A percentile compares a stretch with the other conserved stretches of the same genome.
phyloP scores from a whole-genome alignment of 2,329 filamentous ascomycete genomes.

The Xylariaceae sp. region DNA sequence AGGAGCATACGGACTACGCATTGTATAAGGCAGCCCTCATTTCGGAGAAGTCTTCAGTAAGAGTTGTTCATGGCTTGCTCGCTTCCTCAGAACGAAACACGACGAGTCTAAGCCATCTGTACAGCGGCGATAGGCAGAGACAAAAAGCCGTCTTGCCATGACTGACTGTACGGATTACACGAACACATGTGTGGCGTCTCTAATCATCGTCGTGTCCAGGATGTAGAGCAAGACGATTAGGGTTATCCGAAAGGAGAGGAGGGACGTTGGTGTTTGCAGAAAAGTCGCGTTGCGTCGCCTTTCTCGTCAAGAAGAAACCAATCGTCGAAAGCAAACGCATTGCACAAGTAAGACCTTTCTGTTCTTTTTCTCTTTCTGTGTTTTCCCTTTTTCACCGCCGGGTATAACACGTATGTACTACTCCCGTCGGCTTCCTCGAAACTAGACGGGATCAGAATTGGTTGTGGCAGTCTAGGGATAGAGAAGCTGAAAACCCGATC shows the following conservation, averaged over 20 bases:
- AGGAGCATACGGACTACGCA: no score
- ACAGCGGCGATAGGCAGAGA: not conserved
- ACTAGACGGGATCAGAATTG: not conserved
- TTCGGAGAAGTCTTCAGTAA: not conserved
- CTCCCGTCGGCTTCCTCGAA: slow-evolving; percentile 2
- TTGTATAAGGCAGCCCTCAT: not conserved
- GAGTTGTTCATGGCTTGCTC: no score
- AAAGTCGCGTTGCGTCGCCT: not conserved
- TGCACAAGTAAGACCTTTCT: slow-evolving; percentile 14
- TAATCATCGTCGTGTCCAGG: no score
- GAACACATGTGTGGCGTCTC: not conserved
- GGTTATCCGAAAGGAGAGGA: not conserved
- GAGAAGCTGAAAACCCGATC: not conserved
- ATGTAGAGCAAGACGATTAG: no score
- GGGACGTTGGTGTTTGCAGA: slow-evolving; percentile 7
- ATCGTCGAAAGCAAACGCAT: slow-evolving; percentile 8
- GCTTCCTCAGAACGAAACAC: not conserved
- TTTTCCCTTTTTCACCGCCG: slow-evolving; percentile 6
- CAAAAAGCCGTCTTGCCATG: not conserved
- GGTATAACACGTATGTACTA: slow-evolving; percentile 3
- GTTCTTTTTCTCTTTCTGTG: no score
- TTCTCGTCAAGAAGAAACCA: slow-evolving; percentile 15
- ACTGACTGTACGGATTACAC: not conserved
- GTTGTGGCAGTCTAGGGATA: no score
- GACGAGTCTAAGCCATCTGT: not conserved